Percentiles rank a stretch among this genome's conserved stretches.
phyloP scores from a whole-genome alignment of 2,329 filamentous ascomycete species.

The Tolypocladium album region DNA sequence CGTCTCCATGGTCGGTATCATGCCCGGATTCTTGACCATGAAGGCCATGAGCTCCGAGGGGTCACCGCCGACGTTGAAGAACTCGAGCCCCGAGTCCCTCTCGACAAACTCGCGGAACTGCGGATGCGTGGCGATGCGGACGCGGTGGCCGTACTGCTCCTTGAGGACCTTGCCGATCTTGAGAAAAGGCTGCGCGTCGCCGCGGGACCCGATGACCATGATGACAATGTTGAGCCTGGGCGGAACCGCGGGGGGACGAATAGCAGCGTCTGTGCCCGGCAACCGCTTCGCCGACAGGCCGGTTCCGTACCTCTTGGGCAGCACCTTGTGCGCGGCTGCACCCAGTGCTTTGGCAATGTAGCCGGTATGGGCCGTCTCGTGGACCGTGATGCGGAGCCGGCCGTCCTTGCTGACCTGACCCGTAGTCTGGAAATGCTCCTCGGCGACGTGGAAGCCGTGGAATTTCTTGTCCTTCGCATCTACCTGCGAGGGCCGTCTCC shows the following conservation, averaged over 20 bases:
- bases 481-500: neutral
- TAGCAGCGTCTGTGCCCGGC: conserved; percentile 11
- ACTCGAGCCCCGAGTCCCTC: conserved; percentile 62
- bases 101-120: conserved; percentile 68
- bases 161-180: conserved; percentile 63
- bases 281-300: conserved; percentile 9
- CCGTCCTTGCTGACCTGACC: conserved; percentile 60
- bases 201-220: conserved; percentile 72
- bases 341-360: conserved; percentile 67
- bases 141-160: conserved; percentile 60
- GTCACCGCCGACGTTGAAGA: conserved; percentile 71
- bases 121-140: conserved; percentile 70
- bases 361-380: conserved; percentile 57
- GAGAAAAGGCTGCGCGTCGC: conserved; percentile 73
- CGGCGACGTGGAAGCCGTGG: conserved; percentile 14
- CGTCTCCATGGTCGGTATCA: conserved; percentile 64
- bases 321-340: conserved; percentile 39
- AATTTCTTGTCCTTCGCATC: neutral
- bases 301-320: conserved; percentile 4
- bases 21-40: conserved; percentile 76
- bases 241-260: conserved; percentile 11
- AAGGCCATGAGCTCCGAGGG: conserved; percentile 77
- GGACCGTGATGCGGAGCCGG: conserved; percentile 59
- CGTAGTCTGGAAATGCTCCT: conserved; percentile 53
- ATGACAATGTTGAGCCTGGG: conserved; percentile 66